Evolutionary conservation across 1,139 yeast genomes (phyloP).

Genomic region (Nakaseomyces uthaithaninus): DNA sequence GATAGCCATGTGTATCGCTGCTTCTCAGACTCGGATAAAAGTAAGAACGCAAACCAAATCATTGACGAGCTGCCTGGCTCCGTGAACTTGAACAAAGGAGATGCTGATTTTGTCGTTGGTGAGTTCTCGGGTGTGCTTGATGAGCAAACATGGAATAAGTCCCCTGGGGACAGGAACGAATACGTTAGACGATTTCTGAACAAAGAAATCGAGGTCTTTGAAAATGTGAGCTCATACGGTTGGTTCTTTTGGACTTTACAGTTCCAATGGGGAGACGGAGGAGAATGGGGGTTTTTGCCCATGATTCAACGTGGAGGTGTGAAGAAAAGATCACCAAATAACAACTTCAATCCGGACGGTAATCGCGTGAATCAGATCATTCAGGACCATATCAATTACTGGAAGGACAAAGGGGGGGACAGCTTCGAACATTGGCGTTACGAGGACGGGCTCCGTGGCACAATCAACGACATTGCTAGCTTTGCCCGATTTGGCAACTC

Average conservation of each 20-base stretch:
- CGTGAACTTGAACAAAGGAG: conserved; percentile 42
- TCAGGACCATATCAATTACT: conserved; percentile 51
- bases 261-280: conserved; percentile 83
- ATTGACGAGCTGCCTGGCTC: conserved; percentile 48
- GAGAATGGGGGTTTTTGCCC: conserved; percentile 89
- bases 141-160: conserved; percentile 58
- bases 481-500: conserved; percentile 69
- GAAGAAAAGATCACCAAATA: conserved; percentile 25
- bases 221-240: conserved; percentile 53
- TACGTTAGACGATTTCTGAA: conserved; percentile 41
- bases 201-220: conserved; percentile 39
- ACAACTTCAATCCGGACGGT: conserved; percentile 39
- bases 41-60: conserved; percentile 56
- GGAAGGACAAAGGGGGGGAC: conserved; percentile 51
- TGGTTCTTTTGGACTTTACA: conserved; percentile 86
- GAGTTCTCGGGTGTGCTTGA: conserved; percentile 88
- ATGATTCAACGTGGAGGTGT: conserved; percentile 65
- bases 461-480: conserved; percentile 60
- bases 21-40: conserved; percentile 66
- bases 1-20: conserved; percentile 87
- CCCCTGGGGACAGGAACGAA: conserved; percentile 40
- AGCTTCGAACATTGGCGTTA: conserved; percentile 75
- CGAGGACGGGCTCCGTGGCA: conserved; percentile 66
- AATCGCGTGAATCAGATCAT: conserved; percentile 39
- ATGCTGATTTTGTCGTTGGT: conserved; percentile 73